Base-by-base conservation (phyloP, 345 rosid species). In the Hypericum androsaemum region DNA sequence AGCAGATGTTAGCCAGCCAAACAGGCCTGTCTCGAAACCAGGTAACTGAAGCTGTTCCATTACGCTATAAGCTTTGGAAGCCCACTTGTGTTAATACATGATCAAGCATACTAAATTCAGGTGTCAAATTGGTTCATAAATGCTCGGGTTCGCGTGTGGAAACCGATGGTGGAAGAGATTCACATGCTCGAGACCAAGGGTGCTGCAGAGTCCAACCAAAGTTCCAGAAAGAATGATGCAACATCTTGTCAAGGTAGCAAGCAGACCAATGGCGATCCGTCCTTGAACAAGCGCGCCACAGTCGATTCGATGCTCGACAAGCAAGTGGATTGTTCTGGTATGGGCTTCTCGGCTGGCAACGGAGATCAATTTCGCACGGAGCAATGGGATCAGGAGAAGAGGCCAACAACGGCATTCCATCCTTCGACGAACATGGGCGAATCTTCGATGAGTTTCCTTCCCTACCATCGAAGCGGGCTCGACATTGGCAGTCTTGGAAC, bases 101-200 rank as follows among this genome's bases (percentile, higher is more conserved):
- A 22, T 22, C 32, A 22, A 22, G 41, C n/a, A 36, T 43, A 22
- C 32, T 16, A 49, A 38, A 44, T 41, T 32, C 62, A 80, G 86
- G 86, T 80, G 5, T 80, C 86, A 6, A 80, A 80, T 50, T 80
- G 86, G 86, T 80, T 80, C 65, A 77, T 80, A 58, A 80, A 80
- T 41, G 80, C 86, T 0, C 71, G 82, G 5, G 82, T 80, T 10
- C 80, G 82, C 0, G 70, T 80, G 11, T 80, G 86, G 86, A 77
- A 80, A 47, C 86, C 82, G 5, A 77, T 80, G 86, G 86, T 80
- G 12, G 86, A 80, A 62, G 82, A 80, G 57, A 77, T 74, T 52
- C 80, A 80, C 71, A 58, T 56, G 71, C 80, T 77, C 3, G 82
- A 77, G 64, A 77, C 74, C 45, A 64, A 77, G 59, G 69, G 68